Percentiles rank a stretch among this genome's conserved stretches.
phyloP scores from a whole-genome alignment of 768 basidiomycete species.

The Lentinula guzmanii region DNA sequence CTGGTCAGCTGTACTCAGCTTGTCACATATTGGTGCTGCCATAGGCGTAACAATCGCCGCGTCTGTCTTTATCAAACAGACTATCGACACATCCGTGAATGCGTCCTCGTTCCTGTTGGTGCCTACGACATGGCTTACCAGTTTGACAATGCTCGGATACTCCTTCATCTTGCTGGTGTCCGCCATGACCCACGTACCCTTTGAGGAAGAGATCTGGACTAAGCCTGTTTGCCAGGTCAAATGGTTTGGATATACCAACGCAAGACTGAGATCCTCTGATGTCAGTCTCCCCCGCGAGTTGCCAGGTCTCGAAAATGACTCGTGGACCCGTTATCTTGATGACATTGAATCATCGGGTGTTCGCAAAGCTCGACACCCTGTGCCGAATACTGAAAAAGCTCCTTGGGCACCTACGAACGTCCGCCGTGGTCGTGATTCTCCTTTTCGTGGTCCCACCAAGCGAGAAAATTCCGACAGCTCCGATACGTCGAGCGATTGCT shows the following conservation, averaged over 20 bases:
- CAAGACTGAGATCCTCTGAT: slow-evolving; percentile 1
- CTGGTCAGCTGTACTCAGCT: slow-evolving; percentile 46
- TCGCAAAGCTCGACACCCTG: slow-evolving; percentile 10
- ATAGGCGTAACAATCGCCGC: slow-evolving; percentile 8
- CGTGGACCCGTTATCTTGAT: slow-evolving; percentile 12
- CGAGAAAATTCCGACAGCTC: slow-evolving; percentile 11
- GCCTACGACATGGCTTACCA: slow-evolving; percentile 41
- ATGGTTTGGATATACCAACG: slow-evolving; percentile 42
- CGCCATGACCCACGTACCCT: slow-evolving; percentile 36
- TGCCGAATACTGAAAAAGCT: slow-evolving; percentile 27
- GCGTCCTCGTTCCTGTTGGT: slow-evolving; percentile 43
- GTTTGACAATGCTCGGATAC: slow-evolving; percentile 42
- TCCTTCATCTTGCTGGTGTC: slow-evolving; percentile 47
- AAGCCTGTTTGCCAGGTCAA: slow-evolving; percentile 43
- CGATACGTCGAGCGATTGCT: slow-evolving; percentile 10
- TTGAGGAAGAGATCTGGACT: slow-evolving; percentile 46
- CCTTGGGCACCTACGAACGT: slow-evolving; percentile 42
- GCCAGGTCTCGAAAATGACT: slow-evolving; percentile 21
- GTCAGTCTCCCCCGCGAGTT: not conserved
- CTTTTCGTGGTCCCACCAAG: slow-evolving; percentile 29
- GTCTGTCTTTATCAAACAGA: slow-evolving; percentile 6
- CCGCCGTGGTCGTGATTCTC: slow-evolving; percentile 53
- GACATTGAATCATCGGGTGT: slow-evolving; percentile 7
- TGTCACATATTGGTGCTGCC: slow-evolving; percentile 32
- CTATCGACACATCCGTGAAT: slow-evolving; percentile 34